Conservation (phyloP, 2,329 filamentous ascomycete genomes). For the Epicoccum sorghinum region DNA sequence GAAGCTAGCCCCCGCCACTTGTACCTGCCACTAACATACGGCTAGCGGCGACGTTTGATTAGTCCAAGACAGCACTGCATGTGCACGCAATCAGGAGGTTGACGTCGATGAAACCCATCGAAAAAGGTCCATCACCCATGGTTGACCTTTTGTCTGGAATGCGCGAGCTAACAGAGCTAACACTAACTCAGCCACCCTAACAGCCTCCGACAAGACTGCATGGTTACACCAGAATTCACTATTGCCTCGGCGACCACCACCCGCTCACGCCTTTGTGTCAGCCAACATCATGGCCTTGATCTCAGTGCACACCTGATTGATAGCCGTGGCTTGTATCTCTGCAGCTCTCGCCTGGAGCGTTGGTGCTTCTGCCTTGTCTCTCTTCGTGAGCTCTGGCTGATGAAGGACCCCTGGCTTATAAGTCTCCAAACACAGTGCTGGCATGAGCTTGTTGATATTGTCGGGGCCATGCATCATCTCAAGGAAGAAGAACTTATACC, state of each 20-base stretch:
- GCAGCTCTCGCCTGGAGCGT: slow-evolving; percentile 33
- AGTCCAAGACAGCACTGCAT: slow-evolving; percentile 11
- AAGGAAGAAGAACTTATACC: slow-evolving; percentile 46
- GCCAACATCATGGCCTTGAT: slow-evolving; percentile 33
- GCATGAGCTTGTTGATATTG: slow-evolving; percentile 35
- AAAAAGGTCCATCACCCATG: neutral
- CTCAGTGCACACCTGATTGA: slow-evolving; percentile 40
- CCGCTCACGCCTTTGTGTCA: slow-evolving; percentile 12
- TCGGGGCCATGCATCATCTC: slow-evolving; percentile 37
- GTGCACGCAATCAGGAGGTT: slow-evolving; percentile 12
- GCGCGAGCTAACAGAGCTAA: slow-evolving; percentile 17
- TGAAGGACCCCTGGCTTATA: slow-evolving; percentile 40
- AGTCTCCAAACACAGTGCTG: slow-evolving; percentile 36
- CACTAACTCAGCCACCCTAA: slow-evolving; percentile 17
- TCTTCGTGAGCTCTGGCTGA: slow-evolving; percentile 41
- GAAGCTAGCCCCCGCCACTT: slow-evolving; percentile 23
- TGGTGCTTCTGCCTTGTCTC: slow-evolving; percentile 31
- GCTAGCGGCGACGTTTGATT: slow-evolving; percentile 6
- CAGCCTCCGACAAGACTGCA: slow-evolving; percentile 16
- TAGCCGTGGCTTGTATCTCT: slow-evolving; percentile 29
- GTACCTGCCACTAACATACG: slow-evolving; percentile 17
- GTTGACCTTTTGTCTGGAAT: slow-evolving; percentile 6
- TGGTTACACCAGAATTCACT: slow-evolving; percentile 15
- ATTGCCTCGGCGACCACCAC: slow-evolving; percentile 16
- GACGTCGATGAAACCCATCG: slow-evolving; percentile 2